These are phyloP conservation scores for Gossypium raimondii DNA, from an alignment of 345 rosid genomes.

Conservation along the genomic window DNA sequence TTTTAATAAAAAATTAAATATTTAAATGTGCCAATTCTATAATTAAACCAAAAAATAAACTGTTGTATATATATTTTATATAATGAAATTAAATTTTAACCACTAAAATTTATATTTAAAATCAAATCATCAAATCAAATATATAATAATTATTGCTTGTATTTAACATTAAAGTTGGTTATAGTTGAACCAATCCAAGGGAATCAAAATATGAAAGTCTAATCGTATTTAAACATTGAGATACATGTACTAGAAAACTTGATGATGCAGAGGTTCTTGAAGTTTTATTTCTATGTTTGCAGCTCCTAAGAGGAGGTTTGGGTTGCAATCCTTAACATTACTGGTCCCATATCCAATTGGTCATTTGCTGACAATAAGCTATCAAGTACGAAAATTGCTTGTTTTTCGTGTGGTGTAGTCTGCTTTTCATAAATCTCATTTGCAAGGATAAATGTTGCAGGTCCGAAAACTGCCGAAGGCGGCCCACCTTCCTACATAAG, in stretches of 20 bases:
- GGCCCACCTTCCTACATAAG: constrained; percentile 86
- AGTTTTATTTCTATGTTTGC: constrained; percentile 23
- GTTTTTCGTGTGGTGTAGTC: background rate
- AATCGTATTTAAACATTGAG: background rate
- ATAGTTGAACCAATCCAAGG: too few species aligned
- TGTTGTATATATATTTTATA: too few species aligned
- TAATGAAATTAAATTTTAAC: too few species aligned
- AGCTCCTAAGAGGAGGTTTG: constrained; percentile 86
- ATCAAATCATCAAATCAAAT: too few species aligned
- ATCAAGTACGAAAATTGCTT: constrained; percentile 44
- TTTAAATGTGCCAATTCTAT: too few species aligned
- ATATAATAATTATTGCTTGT: too few species aligned
- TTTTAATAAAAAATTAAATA: too few species aligned
- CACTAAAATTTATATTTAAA: too few species aligned
- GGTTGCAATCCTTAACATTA: constrained; percentile 86
- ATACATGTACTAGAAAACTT: background rate
- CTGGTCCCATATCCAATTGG: constrained; percentile 91
- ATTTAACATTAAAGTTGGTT: too few species aligned
- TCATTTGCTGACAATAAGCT: constrained; percentile 78
- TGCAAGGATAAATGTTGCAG: constrained; percentile 35
- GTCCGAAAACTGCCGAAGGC: constrained; percentile 48
- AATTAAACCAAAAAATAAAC: too few species aligned
- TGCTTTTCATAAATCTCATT: background rate
- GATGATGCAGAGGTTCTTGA: background rate
- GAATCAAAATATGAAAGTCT: too few species aligned